Conservation (phyloP, 495 filamentous ascomycete species). For the Trichocladium antarcticum region DNA sequence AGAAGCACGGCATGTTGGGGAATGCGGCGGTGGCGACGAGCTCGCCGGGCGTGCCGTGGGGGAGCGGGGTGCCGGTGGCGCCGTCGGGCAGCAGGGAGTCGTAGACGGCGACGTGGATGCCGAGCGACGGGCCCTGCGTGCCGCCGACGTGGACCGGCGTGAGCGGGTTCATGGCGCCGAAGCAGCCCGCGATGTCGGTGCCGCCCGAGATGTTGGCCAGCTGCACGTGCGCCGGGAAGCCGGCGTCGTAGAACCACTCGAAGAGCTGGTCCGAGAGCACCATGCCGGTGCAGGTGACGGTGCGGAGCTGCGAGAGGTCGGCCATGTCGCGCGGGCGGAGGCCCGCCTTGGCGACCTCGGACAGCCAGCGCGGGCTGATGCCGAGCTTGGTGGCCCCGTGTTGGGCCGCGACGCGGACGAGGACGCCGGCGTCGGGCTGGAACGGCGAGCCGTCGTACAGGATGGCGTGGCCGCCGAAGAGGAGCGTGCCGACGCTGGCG, state of each 20-base stretch:
- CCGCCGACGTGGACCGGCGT: slow-evolving; percentile 61
- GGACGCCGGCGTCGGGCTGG: slow-evolving; percentile 48
- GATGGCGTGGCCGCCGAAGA: slow-evolving; percentile 46
- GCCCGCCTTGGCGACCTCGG: slow-evolving; percentile 51
- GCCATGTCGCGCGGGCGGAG: slow-evolving; percentile 48
- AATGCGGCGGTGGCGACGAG: slow-evolving; percentile 58
- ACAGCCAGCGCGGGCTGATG: slow-evolving; percentile 61
- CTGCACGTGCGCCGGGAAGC: slow-evolving; percentile 52
- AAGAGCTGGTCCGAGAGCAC: slow-evolving; percentile 61
- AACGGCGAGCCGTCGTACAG: slow-evolving; percentile 74
- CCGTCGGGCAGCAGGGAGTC: slow-evolving; percentile 49
- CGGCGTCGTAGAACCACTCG: slow-evolving; percentile 75
- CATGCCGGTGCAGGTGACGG: slow-evolving; percentile 66
- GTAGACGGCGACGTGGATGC: slow-evolving; percentile 55
- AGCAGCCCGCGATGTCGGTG: slow-evolving; percentile 64
- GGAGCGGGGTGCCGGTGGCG: slow-evolving; percentile 38
- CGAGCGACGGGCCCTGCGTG: slow-evolving; percentile 52
- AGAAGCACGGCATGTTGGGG: slow-evolving; percentile 60
- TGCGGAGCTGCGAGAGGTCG: slow-evolving; percentile 47
- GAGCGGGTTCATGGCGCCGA: slow-evolving; percentile 58
- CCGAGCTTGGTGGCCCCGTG: slow-evolving; percentile 53
- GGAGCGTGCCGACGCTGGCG: slow-evolving; percentile 40
- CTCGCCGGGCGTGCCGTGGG: slow-evolving; percentile 57
- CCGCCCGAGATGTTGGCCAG: slow-evolving; percentile 67
- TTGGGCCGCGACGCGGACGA: slow-evolving; percentile 47